A percentile compares a stretch with the other conserved stretches of the same genome.
Conservation (phyloP, 1,284 basidiomycete genomes). For the Sanghuangporus sanghuang region DNA sequence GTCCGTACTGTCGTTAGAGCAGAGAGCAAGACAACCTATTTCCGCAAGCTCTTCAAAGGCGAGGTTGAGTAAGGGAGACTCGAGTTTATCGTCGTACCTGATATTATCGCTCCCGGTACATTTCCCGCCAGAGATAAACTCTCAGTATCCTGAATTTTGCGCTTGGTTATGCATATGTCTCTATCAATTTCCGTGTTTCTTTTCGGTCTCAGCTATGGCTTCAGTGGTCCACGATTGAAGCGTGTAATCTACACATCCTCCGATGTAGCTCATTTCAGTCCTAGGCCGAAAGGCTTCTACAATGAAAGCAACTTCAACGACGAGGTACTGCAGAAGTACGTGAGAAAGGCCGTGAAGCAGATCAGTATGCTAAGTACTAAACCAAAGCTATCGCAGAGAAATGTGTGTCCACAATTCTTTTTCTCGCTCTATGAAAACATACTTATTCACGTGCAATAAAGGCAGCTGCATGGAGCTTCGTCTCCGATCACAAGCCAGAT, state of each 20-base stretch:
- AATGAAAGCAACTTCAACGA: constrained; percentile 10
- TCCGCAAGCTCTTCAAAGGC: constrained; percentile 31
- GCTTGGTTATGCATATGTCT: neutral
- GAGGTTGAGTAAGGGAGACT: constrained; percentile 10
- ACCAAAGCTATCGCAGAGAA: constrained; percentile 10
- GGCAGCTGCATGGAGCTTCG: constrained; percentile 48
- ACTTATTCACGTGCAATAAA: neutral
- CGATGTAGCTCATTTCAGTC: neutral
- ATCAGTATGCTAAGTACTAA: neutral
- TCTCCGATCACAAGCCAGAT: constrained; percentile 14
- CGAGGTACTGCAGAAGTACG: constrained; percentile 1
- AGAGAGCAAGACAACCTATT: constrained; percentile 43
- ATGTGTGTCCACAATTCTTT: neutral
- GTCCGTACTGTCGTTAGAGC: constrained; percentile 57
- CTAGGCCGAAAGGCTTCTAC: neutral
- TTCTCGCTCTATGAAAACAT: neutral
- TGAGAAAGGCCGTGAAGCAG: neutral
- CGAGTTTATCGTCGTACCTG: constrained; percentile 16
- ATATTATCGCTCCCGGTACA: constrained; percentile 33
- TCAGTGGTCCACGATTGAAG: constrained; percentile 7
- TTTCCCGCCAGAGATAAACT: constrained; percentile 30
- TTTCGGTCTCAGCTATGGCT: neutral
- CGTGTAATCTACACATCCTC: constrained; percentile 6
- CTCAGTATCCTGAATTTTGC: constrained; percentile 1
- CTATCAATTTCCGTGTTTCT: neutral